Base-by-base conservation (phyloP, 441 rosid species). In the Brassica hybrid region DNA sequence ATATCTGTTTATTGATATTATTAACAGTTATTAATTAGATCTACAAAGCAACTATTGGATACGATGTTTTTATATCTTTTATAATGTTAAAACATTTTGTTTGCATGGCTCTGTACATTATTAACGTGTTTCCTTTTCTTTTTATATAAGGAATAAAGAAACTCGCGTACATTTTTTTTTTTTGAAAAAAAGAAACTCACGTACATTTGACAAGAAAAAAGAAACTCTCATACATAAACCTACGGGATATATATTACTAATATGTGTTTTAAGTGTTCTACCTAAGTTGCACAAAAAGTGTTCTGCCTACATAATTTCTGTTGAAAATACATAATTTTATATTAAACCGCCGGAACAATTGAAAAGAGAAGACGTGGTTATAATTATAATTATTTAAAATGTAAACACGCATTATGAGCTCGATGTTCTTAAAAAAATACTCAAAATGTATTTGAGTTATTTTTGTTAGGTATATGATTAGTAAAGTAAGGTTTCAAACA, bases 341-440 rank as follows among this genome's bases (percentile, higher is more conserved):
- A 65, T 56, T 64, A 77, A 65, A 71, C 67, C 38, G 76, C 76
- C 67, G 67, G 52, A 71, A 64, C 38, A 57, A 32, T 32, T 45
- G 43, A n/a, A n/a, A 10, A 65, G 50, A 27, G 3, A 13, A 10
- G 16, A 58, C 34, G 38, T n/a, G 13, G 25, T 64, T 1, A 13
- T 57, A 25, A 25, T 64, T 1, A 13, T 57, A 25, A 25, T 13
- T 41, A 38, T 56, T 38, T 54, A 21, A 69, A 70, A 25, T 25
- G 58, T 41, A 65, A 71, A 14, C 25, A 64, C 60, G 45, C 71
- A 65, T 65, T 27, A 56, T 71, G 38, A 57, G 72, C 67, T 65
- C 41, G 18, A 48, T 27, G 64, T 52, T 16, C 60, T 62, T 17
- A 56, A 45, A 16, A 50, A 36, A n/a, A 56, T 56, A 63, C 52